A percentile compares a stretch with the other conserved stretches of the same genome.
These are phyloP conservation scores for Arachnopeziza araneosa DNA, from an alignment of 2,329 filamentous ascomycete genomes.

Conservation along the genomic window DNA sequence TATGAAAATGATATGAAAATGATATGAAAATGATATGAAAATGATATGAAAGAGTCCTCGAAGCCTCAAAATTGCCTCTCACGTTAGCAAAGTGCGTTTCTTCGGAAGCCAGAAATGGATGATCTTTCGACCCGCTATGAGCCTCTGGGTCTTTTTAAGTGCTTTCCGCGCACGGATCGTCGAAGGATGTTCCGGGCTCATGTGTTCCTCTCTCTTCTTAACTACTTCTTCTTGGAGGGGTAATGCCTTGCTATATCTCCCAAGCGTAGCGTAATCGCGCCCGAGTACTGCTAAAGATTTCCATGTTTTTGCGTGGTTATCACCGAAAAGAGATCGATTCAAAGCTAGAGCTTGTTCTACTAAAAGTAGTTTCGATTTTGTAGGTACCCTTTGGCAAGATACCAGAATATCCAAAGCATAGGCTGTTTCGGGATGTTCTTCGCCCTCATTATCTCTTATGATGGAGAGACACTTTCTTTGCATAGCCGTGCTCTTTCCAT, in stretches of 20 bases:
- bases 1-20: no score
- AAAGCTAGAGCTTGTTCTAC: neutral
- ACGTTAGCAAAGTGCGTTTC: neutral
- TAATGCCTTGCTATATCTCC: neutral
- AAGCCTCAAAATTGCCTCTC: neutral
- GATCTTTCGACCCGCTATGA: neutral
- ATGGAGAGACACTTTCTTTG: neutral
- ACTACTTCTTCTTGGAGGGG: neutral
- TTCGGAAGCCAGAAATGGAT: neutral
- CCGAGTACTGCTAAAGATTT: neutral
- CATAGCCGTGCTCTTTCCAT: neutral
- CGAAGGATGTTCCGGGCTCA: neutral
- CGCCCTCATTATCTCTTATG: neutral
- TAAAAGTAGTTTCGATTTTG: neutral
- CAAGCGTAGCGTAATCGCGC: neutral
- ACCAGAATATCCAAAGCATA: neutral
- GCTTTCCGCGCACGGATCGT: neutral
- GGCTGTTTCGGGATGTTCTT: neutral
- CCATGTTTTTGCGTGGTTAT: neutral
- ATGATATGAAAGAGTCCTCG: no score
- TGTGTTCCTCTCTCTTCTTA: neutral
- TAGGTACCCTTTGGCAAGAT: neutral
- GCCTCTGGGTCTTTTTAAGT: neutral
- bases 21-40: no score
- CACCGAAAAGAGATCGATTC: neutral